These are phyloP conservation scores for Nothophytophthora sp. DNA, from an alignment of 352 stramenopile species.

Conservation along the genomic window DNA sequence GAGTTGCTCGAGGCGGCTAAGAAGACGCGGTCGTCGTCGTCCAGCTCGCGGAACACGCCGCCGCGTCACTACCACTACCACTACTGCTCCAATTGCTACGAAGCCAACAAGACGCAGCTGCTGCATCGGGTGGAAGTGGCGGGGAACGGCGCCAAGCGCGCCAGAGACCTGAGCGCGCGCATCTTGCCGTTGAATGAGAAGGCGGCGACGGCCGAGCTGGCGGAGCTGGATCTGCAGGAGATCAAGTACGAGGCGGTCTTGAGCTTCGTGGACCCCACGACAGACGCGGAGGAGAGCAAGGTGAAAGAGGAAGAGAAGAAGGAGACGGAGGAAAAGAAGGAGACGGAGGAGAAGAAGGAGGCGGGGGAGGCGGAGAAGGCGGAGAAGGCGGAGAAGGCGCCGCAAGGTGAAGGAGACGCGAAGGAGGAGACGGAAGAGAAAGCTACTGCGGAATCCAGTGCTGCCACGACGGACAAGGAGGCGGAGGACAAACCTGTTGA, in stretches of 20 bases:
- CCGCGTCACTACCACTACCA: constrained; percentile 86
- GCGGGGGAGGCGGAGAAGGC: constrained; percentile 12
- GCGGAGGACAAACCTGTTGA: constrained; percentile 16
- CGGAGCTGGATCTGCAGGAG: constrained; percentile 79
- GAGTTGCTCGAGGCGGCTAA: constrained; percentile 83
- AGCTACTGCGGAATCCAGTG: constrained; percentile 4
- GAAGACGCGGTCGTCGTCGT: constrained; percentile 69
- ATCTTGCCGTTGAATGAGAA: constrained; percentile 70
- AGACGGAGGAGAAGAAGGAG: constrained; percentile 8
- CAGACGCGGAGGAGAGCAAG: constrained; percentile 19
- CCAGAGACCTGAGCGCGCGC: constrained; percentile 60
- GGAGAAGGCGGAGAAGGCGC: constrained; percentile 10
- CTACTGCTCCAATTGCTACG: constrained; percentile 73
- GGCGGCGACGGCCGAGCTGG: constrained; percentile 52
- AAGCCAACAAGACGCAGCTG: constrained; percentile 75
- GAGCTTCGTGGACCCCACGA: constrained; percentile 49
- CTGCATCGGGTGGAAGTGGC: constrained; percentile 76
- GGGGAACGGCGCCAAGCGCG: constrained; percentile 60
- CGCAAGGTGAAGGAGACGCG: constrained; percentile 25
- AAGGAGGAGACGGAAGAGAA: neutral
- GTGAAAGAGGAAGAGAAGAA: constrained; percentile 13
- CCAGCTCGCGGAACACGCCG: constrained; percentile 61
- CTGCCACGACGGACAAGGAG: constrained; percentile 18
- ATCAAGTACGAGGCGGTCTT: constrained; percentile 74
- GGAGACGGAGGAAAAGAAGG: neutral